These are phyloP conservation scores for Hordeum pubiflorum DNA, from an alignment of 202 grass and related monocot genomes.

Conservation along the genomic window DNA sequence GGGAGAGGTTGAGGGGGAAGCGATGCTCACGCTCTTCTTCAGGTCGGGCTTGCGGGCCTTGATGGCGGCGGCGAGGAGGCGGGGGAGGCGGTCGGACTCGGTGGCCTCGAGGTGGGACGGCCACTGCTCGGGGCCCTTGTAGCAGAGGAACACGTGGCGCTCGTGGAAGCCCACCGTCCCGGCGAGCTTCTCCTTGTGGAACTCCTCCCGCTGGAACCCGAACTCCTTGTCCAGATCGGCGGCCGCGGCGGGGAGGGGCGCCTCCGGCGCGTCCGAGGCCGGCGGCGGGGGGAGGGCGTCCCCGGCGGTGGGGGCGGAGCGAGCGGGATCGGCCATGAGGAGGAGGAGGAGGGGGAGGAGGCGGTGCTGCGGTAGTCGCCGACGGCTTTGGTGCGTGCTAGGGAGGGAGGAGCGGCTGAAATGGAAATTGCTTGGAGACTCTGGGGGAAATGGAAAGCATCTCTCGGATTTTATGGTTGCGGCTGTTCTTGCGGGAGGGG, in stretches of 20 bases:
- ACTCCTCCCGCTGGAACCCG: constrained; percentile 69
- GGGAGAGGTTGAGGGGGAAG: background rate
- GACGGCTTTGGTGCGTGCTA: constrained; percentile 19
- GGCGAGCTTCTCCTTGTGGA: constrained; percentile 56
- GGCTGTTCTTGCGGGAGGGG: constrained; percentile 42
- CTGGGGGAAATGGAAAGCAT: constrained; percentile 21
- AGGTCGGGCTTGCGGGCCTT: constrained; percentile 43
- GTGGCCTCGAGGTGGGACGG: constrained; percentile 68
- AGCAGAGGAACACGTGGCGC: constrained; percentile 90
- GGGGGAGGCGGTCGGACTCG: constrained; percentile 66
- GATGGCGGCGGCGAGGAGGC: constrained; percentile 64
- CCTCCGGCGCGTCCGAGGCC: constrained; percentile 25
- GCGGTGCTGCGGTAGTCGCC: constrained; percentile 2
- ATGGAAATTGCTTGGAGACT: constrained; percentile 32
- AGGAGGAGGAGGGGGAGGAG: background rate
- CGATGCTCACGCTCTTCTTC: constrained; percentile 61
- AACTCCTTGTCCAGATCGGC: constrained; percentile 45
- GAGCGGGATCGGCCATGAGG: constrained; percentile 48
- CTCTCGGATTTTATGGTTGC: constrained; percentile 12
- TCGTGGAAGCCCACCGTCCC: constrained; percentile 76
- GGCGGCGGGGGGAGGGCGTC: constrained; percentile 22
- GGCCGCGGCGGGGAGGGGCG: background rate
- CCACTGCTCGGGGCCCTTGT: constrained; percentile 82
- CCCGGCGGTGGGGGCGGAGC: constrained; percentile 41
- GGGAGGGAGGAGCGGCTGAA: background rate